These are phyloP conservation scores for Lithocarpus polystachyus DNA, from an alignment of 306 rosid genomes.

Conservation along the genomic window DNA sequence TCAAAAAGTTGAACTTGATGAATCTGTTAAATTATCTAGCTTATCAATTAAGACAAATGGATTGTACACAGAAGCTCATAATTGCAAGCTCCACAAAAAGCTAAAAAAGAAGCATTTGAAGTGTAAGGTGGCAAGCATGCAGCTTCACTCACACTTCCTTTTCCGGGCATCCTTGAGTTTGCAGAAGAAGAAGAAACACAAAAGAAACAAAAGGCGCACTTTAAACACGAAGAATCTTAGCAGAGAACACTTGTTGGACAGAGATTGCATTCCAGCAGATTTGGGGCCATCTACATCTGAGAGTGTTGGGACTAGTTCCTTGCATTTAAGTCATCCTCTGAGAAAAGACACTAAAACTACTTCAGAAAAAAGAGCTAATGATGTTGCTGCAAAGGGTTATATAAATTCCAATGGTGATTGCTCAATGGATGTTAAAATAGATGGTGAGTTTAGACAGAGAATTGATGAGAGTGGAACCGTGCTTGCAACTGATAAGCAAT, in stretches of 20 bases:
- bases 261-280: slow-evolving; percentile 33
- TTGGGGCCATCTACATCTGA: slow-evolving; percentile 57
- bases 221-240: slow-evolving; percentile 19
- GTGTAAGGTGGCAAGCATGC: slow-evolving; percentile 40
- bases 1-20: slow-evolving; percentile 24
- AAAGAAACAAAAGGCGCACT: slow-evolving; percentile 35
- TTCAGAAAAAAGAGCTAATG: slow-evolving; percentile 25
- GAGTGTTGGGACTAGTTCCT: slow-evolving; percentile 20
- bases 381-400: background rate
- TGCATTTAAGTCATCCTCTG: slow-evolving; percentile 10
- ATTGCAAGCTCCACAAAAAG: slow-evolving; percentile 37
- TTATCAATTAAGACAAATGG: slow-evolving; percentile 14
- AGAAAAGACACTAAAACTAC: slow-evolving; percentile 36
- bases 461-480: slow-evolving; percentile 33
- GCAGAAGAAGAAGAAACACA: slow-evolving; percentile 51
- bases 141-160: slow-evolving; percentile 33
- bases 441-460: slow-evolving; percentile 39
- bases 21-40: slow-evolving; percentile 26
- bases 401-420: slow-evolving; percentile 22
- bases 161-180: slow-evolving; percentile 38
- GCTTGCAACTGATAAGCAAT: slow-evolving; percentile 38
- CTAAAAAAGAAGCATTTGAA: slow-evolving; percentile 50
- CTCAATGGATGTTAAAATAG: slow-evolving; percentile 19
- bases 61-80: slow-evolving; percentile 22
- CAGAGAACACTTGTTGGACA: slow-evolving; percentile 27